These are phyloP conservation scores for Isoetes taiwanensis DNA, from an alignment of 75 land plant genomes.

Conservation along the genomic window DNA sequence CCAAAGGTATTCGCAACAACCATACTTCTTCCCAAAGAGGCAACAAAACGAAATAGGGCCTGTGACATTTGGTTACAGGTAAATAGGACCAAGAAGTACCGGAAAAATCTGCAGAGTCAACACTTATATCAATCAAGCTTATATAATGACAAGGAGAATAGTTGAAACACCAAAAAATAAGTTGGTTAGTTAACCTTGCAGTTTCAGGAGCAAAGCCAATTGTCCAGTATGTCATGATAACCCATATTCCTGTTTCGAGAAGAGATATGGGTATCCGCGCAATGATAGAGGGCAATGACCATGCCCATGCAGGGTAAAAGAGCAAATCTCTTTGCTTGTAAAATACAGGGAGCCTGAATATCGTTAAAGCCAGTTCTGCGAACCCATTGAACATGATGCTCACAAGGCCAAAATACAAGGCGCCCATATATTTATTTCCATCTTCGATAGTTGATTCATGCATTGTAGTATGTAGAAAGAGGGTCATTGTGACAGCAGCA, in stretches of 20 bases:
- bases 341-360: constrained; percentile 34
- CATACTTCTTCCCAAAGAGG: constrained; percentile 23
- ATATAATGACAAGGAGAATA: not conserved
- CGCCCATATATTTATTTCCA: constrained; percentile 26
- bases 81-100: constrained; percentile 20
- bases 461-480: constrained; percentile 29
- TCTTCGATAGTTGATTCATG: constrained; percentile 12
- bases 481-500: constrained; percentile 30
- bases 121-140: not conserved
- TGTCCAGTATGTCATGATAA: constrained; percentile 33
- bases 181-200: constrained; percentile 37
- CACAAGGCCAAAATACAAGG: constrained; percentile 26
- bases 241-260: constrained; percentile 21
- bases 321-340: constrained; percentile 37
- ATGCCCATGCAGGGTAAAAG: constrained; percentile 43
- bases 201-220: constrained; percentile 48
- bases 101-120: constrained; percentile 24
- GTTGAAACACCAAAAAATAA: too few relatives aligned
- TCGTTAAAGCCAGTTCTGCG: constrained; percentile 27
- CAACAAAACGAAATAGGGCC: constrained; percentile 24
- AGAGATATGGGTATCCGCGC: constrained; percentile 28
- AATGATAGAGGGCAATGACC: constrained; percentile 25
- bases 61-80: constrained; percentile 27
- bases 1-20: constrained; percentile 28
- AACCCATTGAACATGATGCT: constrained; percentile 33